Evolutionary conservation across 129 eudicot species (phyloP).

Genomic region (Escallonia herrerae): DNA sequence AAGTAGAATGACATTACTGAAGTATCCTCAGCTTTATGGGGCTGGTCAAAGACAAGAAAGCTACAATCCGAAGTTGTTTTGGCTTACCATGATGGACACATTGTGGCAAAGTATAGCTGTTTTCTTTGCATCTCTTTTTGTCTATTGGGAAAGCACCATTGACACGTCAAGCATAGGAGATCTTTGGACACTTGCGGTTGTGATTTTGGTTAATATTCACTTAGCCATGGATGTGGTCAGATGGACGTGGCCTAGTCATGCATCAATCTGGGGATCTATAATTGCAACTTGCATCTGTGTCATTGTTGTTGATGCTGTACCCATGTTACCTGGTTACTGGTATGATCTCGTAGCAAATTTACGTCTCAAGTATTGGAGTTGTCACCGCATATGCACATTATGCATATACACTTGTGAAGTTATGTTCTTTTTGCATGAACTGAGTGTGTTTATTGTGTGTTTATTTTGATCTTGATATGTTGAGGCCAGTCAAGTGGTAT

Average conservation of each 20-base stretch:
- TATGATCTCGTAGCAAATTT: conserved; percentile 25
- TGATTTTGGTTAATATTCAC: conserved; percentile 74
- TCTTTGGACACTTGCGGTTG: conserved; percentile 86
- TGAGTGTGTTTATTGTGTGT: too few species aligned
- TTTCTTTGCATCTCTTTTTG: conserved; percentile 62
- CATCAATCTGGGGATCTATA: conserved; percentile 80
- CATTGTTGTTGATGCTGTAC: conserved; percentile 60
- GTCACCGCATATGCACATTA: too few species aligned
- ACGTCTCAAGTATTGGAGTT: background rate
- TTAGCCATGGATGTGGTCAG: conserved; percentile 85
- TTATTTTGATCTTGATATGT: too few species aligned
- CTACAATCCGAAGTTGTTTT: conserved; percentile 62
- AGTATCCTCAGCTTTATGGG: conserved; percentile 80
- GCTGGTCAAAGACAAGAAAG: conserved; percentile 85
- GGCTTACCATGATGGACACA: conserved; percentile 79
- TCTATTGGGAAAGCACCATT: conserved; percentile 61
- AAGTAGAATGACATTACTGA: conserved; percentile 56
- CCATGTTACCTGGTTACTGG: conserved; percentile 82
- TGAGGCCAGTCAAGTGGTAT: too few species aligned
- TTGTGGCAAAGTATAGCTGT: conserved; percentile 89
- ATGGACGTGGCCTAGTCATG: conserved; percentile 88
- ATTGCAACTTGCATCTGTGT: conserved; percentile 75
- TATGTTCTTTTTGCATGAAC: too few species aligned
- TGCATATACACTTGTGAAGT: too few species aligned
- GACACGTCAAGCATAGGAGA: conserved; percentile 84